These are phyloP conservation scores for Incumbomyces lentus DNA, from an alignment of 2,329 filamentous ascomycete species.

Conservation along the genomic window DNA sequence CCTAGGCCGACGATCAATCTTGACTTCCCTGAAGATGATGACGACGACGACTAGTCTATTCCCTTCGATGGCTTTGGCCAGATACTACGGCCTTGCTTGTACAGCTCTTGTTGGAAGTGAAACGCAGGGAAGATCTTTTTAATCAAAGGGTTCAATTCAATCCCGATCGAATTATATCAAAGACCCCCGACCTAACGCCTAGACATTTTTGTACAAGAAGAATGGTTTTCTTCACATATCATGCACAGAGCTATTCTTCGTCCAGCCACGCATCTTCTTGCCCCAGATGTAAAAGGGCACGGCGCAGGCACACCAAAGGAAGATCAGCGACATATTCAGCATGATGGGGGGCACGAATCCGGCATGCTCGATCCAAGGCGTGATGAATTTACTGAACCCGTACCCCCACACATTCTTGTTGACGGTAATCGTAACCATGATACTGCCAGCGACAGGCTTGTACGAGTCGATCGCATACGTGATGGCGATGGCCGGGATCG, in stretches of 20 bases:
- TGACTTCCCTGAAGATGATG: conserved; percentile 36
- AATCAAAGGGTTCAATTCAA: too few species aligned
- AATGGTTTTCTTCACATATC: conserved; percentile 38
- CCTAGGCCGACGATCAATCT: conserved; percentile 30
- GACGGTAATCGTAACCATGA: conserved; percentile 53
- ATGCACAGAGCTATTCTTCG: conserved; percentile 46
- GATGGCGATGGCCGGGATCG: conserved; percentile 48
- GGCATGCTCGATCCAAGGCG: conserved; percentile 38
- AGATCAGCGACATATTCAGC: conserved; percentile 46
- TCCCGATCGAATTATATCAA: too few species aligned
- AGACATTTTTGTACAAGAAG: too few species aligned
- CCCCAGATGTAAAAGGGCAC: conserved; percentile 49
- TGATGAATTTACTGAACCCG: conserved; percentile 48
- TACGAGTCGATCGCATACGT: conserved; percentile 54
- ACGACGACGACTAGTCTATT: conserved; percentile 28
- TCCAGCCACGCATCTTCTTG: conserved; percentile 49
- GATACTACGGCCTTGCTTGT: too few species aligned
- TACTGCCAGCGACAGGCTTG: conserved; percentile 50
- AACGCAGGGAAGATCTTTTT: too few species aligned
- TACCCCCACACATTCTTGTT: conserved; percentile 57
- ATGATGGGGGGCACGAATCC: conserved; percentile 50
- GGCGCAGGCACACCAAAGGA: conserved; percentile 45
- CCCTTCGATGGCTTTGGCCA: too few species aligned
- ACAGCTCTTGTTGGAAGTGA: too few species aligned
- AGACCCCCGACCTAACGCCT: too few species aligned